Conservation (phyloP, 139 green algal species). For the Deuterostichococcus epilithicus region DNA sequence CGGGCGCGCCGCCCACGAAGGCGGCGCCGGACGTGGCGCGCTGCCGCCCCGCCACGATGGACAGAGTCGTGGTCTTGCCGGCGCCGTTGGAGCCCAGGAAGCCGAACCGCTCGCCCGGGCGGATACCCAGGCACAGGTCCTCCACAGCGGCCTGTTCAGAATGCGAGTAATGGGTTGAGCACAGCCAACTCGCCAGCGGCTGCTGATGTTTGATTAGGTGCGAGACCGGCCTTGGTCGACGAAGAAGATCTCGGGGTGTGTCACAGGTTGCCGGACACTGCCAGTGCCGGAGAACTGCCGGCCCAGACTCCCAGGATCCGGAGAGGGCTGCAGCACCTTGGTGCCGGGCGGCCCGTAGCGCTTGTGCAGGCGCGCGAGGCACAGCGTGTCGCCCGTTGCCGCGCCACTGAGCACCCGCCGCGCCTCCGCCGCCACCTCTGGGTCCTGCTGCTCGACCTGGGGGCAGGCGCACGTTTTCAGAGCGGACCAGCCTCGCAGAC, state of each 20-base stretch:
- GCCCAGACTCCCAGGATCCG: not conserved
- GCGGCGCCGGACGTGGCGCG: slow-evolving; percentile 11
- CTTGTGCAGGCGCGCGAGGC: slow-evolving; percentile 19
- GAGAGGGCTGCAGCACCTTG: slow-evolving; percentile 5
- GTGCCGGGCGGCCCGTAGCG: slow-evolving; percentile 8
- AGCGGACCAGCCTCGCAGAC: no score
- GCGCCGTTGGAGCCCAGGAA: slow-evolving; percentile 34
- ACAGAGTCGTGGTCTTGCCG: slow-evolving; percentile 30
- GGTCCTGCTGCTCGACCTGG: slow-evolving; percentile 15
- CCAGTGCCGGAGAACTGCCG: no score
- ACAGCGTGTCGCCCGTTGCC: slow-evolving; percentile 11
- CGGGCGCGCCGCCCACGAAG: slow-evolving; percentile 14
- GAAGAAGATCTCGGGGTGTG: no score
- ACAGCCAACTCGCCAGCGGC: not conserved
- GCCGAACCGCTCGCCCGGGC: slow-evolving; percentile 27
- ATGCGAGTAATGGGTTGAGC: not conserved
- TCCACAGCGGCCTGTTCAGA: slow-evolving; percentile 25
- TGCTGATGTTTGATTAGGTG: no score
- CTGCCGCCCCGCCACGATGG: slow-evolving; percentile 12
- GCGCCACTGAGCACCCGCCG: slow-evolving; percentile 8
- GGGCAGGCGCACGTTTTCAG: no score
- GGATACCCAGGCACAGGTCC: slow-evolving; percentile 31
- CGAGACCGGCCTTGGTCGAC: no score
- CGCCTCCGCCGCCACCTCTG: slow-evolving; percentile 29
- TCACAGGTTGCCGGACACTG: no score